phyloP scores from a whole-genome alignment of 768 basidiomycete species.

The Fibroporia radiculosa region DNA sequence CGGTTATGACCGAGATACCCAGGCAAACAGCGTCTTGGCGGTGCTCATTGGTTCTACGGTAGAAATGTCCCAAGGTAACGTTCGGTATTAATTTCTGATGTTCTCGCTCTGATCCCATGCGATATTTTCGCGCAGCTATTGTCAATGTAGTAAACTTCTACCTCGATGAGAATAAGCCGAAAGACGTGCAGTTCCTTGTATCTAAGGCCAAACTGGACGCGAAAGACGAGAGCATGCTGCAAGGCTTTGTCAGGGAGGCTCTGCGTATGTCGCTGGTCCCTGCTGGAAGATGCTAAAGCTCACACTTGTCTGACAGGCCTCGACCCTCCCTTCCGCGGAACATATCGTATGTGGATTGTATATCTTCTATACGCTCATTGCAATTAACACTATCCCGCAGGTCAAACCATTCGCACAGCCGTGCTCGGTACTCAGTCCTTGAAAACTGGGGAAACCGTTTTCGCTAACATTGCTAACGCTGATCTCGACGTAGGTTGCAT shows the following conservation, averaged over 20 bases:
- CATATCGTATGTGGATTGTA: slow-evolving; percentile 41
- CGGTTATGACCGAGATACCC: slow-evolving; percentile 48
- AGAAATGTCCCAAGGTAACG: slow-evolving; percentile 66
- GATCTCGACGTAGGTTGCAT: slow-evolving; percentile 43
- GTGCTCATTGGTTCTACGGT: slow-evolving; percentile 60
- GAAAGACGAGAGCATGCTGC: slow-evolving; percentile 37
- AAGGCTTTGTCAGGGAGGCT: slow-evolving; percentile 59
- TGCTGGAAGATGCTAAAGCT: slow-evolving; percentile 2
- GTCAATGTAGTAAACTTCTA: slow-evolving; percentile 62
- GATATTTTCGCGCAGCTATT: slow-evolving; percentile 43
- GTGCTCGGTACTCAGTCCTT: slow-evolving; percentile 34
- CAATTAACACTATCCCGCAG: slow-evolving; percentile 19
- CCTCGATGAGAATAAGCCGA: slow-evolving; percentile 39
- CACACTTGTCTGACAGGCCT: slow-evolving; percentile 38
- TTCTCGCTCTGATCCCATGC: not conserved
- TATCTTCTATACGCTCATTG: not conserved
- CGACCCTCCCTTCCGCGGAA: slow-evolving; percentile 66
- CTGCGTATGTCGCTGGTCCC: slow-evolving; percentile 43
- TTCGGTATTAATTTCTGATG: slow-evolving; percentile 15
- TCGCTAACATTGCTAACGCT: slow-evolving; percentile 53
- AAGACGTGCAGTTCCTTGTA: slow-evolving; percentile 10
- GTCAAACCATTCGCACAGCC: slow-evolving; percentile 40
- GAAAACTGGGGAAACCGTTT: slow-evolving; percentile 45
- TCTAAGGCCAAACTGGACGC: slow-evolving; percentile 18
- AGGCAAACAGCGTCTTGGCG: slow-evolving; percentile 65